Conservation (phyloP, 2,329 filamentous ascomycete species). For the Camillea tinctor region DNA sequence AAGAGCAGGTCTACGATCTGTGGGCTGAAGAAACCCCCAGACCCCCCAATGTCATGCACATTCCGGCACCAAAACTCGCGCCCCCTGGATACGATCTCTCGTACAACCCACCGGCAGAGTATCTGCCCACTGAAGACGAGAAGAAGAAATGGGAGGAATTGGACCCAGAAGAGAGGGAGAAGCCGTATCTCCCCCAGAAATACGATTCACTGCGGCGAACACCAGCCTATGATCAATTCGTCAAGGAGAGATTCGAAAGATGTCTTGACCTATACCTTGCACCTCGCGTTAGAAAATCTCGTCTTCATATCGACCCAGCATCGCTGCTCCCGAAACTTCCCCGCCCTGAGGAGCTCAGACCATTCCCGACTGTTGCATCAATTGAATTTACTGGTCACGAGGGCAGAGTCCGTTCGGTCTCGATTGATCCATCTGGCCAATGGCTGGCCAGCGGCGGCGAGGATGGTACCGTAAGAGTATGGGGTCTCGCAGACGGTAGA, state of each 20-base stretch:
- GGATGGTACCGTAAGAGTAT: slow-evolving; percentile 87
- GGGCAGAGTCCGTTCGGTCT: slow-evolving; percentile 79
- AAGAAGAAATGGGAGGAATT: slow-evolving; percentile 79
- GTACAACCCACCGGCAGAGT: slow-evolving; percentile 94
- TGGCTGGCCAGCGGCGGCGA: slow-evolving; percentile 92
- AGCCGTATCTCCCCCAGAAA: slow-evolving; percentile 80
- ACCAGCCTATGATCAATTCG: slow-evolving; percentile 82
- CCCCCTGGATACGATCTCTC: slow-evolving; percentile 94
- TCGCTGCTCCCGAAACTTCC: slow-evolving; percentile 91
- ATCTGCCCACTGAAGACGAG: slow-evolving; percentile 83
- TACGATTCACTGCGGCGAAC: slow-evolving; percentile 86
- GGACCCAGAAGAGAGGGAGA: slow-evolving; percentile 88
- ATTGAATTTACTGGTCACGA: slow-evolving; percentile 86
- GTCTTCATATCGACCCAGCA: slow-evolving; percentile 93
- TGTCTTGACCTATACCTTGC: slow-evolving; percentile 95
- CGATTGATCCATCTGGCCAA: slow-evolving; percentile 80
- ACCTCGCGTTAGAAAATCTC: slow-evolving; percentile 85
- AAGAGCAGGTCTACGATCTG: slow-evolving; percentile 77
- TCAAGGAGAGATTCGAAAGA: slow-evolving; percentile 95
- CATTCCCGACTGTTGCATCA: slow-evolving; percentile 88
- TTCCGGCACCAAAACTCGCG: slow-evolving; percentile 88
- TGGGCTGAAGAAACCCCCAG: slow-evolving; percentile 90
- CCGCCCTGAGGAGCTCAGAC: slow-evolving; percentile 86
- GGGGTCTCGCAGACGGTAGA: slow-evolving; percentile 82
- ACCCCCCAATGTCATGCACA: slow-evolving; percentile 86